Conservation (phyloP, 1,284 basidiomycete species). For the Ceratobasidium sp. region DNA sequence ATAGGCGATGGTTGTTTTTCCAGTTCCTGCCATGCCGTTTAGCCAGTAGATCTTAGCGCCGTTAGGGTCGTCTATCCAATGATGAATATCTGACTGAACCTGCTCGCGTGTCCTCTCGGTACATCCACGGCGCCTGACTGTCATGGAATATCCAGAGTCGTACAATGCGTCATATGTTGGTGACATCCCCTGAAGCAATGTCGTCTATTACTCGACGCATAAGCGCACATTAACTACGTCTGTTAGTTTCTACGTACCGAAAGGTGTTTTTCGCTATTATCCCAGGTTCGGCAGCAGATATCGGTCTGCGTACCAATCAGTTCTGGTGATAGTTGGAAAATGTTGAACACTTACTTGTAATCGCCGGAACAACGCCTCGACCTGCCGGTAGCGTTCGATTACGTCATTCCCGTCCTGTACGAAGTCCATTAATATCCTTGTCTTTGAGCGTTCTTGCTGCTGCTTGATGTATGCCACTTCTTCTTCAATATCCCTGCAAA, state of each 20-base stretch:
- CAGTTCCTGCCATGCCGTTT: too few relatives aligned
- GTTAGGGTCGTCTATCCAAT: constrained; percentile 34
- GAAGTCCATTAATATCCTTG: neutral
- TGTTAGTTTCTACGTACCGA: neutral
- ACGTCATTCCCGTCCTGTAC: neutral
- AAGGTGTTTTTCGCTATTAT: constrained; percentile 7
- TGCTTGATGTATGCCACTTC: too few relatives aligned
- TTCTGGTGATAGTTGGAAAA: too few relatives aligned
- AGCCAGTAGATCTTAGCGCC: constrained; percentile 43
- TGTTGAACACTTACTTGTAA: neutral
- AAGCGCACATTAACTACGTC: neutral
- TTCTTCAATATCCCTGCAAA: too few relatives aligned
- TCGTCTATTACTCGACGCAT: too few relatives aligned
- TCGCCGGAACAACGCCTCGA: neutral
- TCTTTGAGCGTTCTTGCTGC: neutral
- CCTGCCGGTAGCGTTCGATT: neutral
- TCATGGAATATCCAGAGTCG: neutral
- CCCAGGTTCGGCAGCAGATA: neutral
- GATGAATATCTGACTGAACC: constrained; percentile 39
- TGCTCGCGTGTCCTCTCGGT: constrained; percentile 40
- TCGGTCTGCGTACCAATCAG: neutral
- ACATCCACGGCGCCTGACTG: neutral
- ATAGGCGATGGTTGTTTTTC: too few relatives aligned
- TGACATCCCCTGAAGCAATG: neutral
- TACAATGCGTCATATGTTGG: neutral